Percentiles rank a stretch among this genome's conserved stretches.
These are phyloP conservation scores for Zasmidium cellare DNA, from an alignment of 2,329 filamentous ascomycete species.

Conservation along the genomic window DNA sequence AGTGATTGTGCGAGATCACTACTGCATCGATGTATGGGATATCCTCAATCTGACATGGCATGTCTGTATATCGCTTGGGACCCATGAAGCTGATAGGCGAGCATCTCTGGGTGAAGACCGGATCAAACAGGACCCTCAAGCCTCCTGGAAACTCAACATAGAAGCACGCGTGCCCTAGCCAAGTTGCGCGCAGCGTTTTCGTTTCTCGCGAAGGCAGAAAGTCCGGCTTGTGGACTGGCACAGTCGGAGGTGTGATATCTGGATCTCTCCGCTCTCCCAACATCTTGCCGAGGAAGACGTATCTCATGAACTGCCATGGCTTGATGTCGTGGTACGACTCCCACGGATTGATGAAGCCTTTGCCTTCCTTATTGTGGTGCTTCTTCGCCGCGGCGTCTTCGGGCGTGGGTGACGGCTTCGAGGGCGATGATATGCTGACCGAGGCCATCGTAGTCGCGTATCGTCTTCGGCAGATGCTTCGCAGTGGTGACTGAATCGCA, in stretches of 20 bases:
- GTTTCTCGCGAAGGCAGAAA: constrained; percentile 65
- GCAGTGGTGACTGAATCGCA: not conserved
- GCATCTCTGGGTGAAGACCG: constrained; percentile 87
- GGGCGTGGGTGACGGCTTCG: constrained; percentile 40
- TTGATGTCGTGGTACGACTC: constrained; percentile 49
- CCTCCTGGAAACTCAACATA: constrained; percentile 87
- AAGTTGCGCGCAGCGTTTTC: constrained; percentile 74
- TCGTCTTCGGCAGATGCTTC: not conserved
- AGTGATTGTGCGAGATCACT: constrained; percentile 82
- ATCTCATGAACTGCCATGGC: constrained; percentile 35
- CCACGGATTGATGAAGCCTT: constrained; percentile 61
- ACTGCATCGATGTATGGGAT: constrained; percentile 74
- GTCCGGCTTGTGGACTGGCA: constrained; percentile 65
- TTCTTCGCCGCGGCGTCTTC: constrained; percentile 46
- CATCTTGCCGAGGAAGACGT: constrained; percentile 47
- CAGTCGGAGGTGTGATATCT: constrained; percentile 64
- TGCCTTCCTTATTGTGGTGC: constrained; percentile 55
- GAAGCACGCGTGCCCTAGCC: constrained; percentile 94
- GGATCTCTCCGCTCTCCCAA: constrained; percentile 54
- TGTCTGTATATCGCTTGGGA: constrained; percentile 75
- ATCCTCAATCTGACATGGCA: constrained; percentile 74
- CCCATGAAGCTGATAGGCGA: constrained; percentile 70
- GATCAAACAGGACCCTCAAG: constrained; percentile 86
- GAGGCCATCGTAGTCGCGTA: constrained; percentile 17
- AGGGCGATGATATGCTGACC: constrained; percentile 43